Percentiles rank a stretch among this genome's conserved stretches.
Evolutionary conservation across 2,329 filamentous ascomycete species (phyloP).

Genomic region (Aspergillus sojae): DNA sequence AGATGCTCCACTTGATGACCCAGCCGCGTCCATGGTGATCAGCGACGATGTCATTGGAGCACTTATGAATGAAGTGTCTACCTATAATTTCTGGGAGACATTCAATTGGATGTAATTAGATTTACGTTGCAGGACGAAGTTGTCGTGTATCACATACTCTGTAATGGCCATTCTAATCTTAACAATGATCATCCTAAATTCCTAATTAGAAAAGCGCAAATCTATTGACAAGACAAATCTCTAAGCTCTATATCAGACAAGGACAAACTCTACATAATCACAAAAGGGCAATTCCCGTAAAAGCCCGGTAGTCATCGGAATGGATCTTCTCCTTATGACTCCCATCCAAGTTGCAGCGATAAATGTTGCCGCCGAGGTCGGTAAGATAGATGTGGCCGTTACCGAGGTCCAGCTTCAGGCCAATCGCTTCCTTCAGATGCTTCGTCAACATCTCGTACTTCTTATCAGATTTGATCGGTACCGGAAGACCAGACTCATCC

Average conservation of each 20-base stretch:
- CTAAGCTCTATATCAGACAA: neutral
- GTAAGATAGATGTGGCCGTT: conserved; percentile 1
- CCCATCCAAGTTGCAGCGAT: conserved; percentile 4
- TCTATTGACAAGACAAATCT: neutral
- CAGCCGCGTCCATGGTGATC: neutral
- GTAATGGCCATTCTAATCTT: neutral
- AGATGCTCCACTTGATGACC: neutral
- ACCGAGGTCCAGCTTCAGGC: conserved; percentile 1
- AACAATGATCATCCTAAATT: neutral
- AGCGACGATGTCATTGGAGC: conserved; percentile 10
- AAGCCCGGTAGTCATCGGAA: conserved; percentile 1
- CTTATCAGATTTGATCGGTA: neutral
- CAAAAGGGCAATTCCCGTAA: neutral
- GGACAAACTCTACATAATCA: neutral
- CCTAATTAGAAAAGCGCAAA: neutral
- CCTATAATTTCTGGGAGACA: conserved; percentile 14
- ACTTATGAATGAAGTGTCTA: conserved; percentile 9
- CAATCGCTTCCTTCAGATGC: conserved; percentile 6
- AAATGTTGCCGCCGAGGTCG: conserved; percentile 3
- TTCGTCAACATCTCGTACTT: conserved; percentile 1
- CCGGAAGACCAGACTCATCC: neutral
- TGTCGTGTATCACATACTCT: too few species aligned
- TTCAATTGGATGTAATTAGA: conserved; percentile 1
- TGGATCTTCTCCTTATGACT: conserved; percentile 1
- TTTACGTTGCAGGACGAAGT: too few species aligned